Conservation (phyloP, 1,139 yeast species). For the Pichia norvegensis region DNA sequence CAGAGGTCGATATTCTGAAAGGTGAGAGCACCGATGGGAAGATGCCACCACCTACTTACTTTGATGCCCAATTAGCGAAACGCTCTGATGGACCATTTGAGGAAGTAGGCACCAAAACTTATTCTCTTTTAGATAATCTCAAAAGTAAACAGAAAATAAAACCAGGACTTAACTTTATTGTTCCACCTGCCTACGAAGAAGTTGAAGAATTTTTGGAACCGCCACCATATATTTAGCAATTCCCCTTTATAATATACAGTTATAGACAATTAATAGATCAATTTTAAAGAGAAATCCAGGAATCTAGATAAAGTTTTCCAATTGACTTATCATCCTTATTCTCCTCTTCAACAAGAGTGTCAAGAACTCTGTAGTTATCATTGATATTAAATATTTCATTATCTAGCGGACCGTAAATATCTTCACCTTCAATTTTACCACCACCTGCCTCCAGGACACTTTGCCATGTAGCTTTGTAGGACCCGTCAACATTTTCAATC, state of each 20-base stretch:
- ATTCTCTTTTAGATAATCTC: not conserved
- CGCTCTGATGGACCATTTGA: not conserved
- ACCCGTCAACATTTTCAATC: slow-evolving; percentile 49
- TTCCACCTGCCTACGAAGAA: slow-evolving; percentile 16
- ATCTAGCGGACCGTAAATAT: slow-evolving; percentile 22
- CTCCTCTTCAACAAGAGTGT: slow-evolving; percentile 11
- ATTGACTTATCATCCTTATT: slow-evolving; percentile 2
- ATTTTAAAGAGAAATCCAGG: slow-evolving; percentile 22
- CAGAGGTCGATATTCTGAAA: slow-evolving; percentile 16
- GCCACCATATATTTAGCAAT: slow-evolving; percentile 8
- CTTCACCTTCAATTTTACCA: slow-evolving; percentile 31
- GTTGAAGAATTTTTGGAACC: slow-evolving; percentile 8
- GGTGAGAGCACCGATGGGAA: slow-evolving; percentile 19
- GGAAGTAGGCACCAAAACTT: not conserved
- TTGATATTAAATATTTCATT: slow-evolving; percentile 23
- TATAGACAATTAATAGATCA: too few relatives aligned
- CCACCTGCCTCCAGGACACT: slow-evolving; percentile 57
- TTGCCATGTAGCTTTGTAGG: slow-evolving; percentile 45
- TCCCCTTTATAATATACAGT: not conserved
- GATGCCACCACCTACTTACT: slow-evolving; percentile 19
- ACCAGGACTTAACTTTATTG: slow-evolving; percentile 8
- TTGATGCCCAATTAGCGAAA: slow-evolving; percentile 5
- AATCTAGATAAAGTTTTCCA: slow-evolving; percentile 18
- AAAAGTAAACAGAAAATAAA: slow-evolving; percentile 3
- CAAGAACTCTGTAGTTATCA: slow-evolving; percentile 27